Evolutionary conservation across 2,329 filamentous ascomycete genomes (phyloP), one percentile per base, ranked within the genome.

Genomic region (Botrytis paeoniae): DNA sequence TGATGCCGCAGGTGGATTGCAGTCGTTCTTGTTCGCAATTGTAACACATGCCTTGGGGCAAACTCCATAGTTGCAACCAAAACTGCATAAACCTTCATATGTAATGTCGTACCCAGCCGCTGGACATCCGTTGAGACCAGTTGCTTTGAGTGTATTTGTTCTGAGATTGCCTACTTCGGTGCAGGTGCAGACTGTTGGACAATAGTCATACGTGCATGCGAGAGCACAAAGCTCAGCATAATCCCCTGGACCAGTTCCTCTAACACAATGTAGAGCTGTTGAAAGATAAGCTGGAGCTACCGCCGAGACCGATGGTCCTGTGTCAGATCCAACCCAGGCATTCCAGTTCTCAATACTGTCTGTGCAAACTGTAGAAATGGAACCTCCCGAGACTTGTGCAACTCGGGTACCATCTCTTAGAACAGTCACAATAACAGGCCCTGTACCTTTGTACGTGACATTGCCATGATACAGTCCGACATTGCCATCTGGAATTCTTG

Each of bases 171-270:
- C n/a, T n/a, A n/a, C n/a, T n/a, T n/a, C n/a, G n/a, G n/a, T 20
- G 8, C 59, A 61, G 18, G 59, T 61, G 59, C 32, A 61, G 18
- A 61, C 59, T 37, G 20, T 61, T 35, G 59, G 32, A 61, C 59
- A 61, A 61, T 61, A 61, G 59, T 61, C 59, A 37, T 37, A 61
- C 20, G 32, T 61, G 59, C 59, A 61, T 37, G 32, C 32, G 32
- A 61, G 18, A 37, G 59, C 59, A 37, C 59, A 61, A 61, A 61
- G 59, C 59, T 61, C 82, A 16, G 68, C 71, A 61, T 81, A 82
- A 75, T 83, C 82, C 16, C 80, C 74, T 16, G 80, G 78, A 29
- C 80, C 78, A 60, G 69, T 69, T 32, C 76, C 75, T 37, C 32
- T 61, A 35, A 61, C 32, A 35, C 59, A 61, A 61, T 61, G 59